Evolutionary conservation across 2,329 filamentous ascomycete species (phyloP).

Genomic region (Alternaria hordeiaustralica): DNA sequence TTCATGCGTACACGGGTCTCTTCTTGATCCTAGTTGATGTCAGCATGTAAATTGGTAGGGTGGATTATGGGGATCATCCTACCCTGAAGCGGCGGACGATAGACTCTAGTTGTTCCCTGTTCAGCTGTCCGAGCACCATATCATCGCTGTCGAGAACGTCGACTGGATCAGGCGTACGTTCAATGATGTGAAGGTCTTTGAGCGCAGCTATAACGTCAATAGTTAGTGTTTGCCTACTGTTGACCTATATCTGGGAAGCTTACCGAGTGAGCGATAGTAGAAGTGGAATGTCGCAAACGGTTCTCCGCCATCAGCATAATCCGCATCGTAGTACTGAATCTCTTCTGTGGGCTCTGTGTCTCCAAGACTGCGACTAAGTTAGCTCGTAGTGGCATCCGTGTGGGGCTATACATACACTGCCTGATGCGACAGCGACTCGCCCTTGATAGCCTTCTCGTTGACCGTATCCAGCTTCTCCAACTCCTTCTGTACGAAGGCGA

Average conservation of each 20-base stretch:
- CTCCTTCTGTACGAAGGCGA: constrained; percentile 8
- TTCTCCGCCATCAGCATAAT: constrained; percentile 3
- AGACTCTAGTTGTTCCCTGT: constrained; percentile 10
- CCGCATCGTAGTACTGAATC: constrained; percentile 10
- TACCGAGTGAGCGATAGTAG: constrained; percentile 28
- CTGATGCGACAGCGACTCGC: constrained; percentile 14
- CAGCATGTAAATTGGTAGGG: neutral
- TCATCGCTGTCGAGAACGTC: constrained; percentile 9
- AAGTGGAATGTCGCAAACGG: constrained; percentile 28
- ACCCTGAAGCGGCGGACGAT: constrained; percentile 7
- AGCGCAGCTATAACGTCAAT: constrained; percentile 14
- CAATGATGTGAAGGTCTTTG: constrained; percentile 40
- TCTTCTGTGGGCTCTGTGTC: neutral
- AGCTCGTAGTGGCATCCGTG: neutral
- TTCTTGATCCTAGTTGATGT: neutral
- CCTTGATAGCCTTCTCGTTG: constrained; percentile 25
- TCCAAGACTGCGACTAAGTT: constrained; percentile 2
- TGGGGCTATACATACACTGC: constrained; percentile 7
- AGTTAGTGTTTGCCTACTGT: neutral
- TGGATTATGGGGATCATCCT: neutral
- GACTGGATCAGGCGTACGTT: constrained; percentile 26
- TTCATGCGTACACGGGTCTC: constrained; percentile 1
- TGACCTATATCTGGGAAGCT: neutral
- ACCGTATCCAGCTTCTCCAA: constrained; percentile 23
- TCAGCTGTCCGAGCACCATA: constrained; percentile 3